Base-by-base conservation (phyloP, 1,139 yeast species). In the Meyerozyma carpophila region DNA sequence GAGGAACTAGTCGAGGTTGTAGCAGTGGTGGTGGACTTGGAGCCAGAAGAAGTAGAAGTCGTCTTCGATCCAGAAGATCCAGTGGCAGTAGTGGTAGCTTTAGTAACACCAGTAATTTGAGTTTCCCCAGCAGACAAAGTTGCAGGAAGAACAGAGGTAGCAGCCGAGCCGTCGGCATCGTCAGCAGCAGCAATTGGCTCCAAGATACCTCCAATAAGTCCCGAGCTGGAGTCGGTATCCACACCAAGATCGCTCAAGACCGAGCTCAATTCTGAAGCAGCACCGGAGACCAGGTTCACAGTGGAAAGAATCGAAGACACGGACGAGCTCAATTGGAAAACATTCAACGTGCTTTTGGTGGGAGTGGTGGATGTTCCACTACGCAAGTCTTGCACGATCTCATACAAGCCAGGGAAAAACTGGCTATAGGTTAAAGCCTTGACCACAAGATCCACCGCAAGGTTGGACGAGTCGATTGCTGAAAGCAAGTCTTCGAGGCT, bases 381-480 rank as follows among this genome's bases (percentile, higher is more conserved):
- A 40, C 49, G 54, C 32, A 56, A 55, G 5, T 58, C 61, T 40
- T 53, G 47, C 36, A 56, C 38, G 27, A 56, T 50, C 5, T 55
- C 13, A 25, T 20, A 34, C 37, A 34, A 34, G 14, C 37, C 37
- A 5, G 37, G 37, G 37, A 34, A 34, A 13, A 34, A 34, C 9
- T 34, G 4, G 27, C 5, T 6, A 14, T 34, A 3, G 13, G 5
- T 21, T 25, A 34, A 34, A 18, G 37, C 37, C 26, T 21, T 34
- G 26, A 13, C 26, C 10, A 61, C 63, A 37, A 65, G 48, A 47
- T 63, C 66, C 34, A 62, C 56, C 7, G 61, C 66, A 45, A 64
- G 56, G 13, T 56, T 57, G 6, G 68, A 63, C 16, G 55, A 27
- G 46, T 63, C 64, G 13, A 58, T 58, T 16, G 62, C 58, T 16